Percentiles rank a stretch among this genome's conserved stretches.
Conservation (phyloP, 495 filamentous ascomycete genomes). For the Niebla homalea region DNA sequence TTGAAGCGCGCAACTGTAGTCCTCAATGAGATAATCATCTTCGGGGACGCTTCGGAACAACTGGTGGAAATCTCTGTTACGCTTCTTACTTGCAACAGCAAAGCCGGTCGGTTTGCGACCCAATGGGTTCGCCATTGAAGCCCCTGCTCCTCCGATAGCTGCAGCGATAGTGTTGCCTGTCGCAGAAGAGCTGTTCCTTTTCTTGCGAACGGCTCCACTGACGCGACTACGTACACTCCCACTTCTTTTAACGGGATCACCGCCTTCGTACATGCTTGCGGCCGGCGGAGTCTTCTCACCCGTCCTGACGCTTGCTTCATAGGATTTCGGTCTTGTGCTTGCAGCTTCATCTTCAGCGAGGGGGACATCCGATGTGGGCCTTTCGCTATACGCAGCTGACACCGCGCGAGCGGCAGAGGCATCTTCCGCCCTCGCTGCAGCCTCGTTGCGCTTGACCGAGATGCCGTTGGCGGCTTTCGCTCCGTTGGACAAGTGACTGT, state of each 20-base stretch:
- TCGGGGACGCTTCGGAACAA: conserved; percentile 94
- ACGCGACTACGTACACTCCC: conserved; percentile 75
- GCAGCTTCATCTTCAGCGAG: conserved; percentile 22
- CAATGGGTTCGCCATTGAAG: conserved; percentile 54
- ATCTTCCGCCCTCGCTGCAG: conserved; percentile 43
- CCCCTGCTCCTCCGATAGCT: conserved; percentile 49
- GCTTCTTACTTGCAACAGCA: conserved; percentile 87
- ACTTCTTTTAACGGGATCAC: conserved; percentile 50
- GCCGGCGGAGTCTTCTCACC: conserved; percentile 52
- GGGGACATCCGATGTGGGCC: conserved; percentile 23
- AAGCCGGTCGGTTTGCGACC: conserved; percentile 80
- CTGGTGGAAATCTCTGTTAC: conserved; percentile 88
- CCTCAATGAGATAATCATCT: conserved; percentile 95
- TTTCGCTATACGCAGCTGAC: conserved; percentile 46
- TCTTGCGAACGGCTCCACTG: conserved; percentile 43
- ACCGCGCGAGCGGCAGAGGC: conserved; percentile 44
- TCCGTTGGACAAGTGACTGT: conserved; percentile 30
- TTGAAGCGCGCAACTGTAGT: conserved; percentile 94
- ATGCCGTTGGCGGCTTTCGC: conserved; percentile 20
- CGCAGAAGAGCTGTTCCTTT: conserved; percentile 77
- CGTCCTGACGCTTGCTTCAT: conserved; percentile 22
- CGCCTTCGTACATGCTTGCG: conserved; percentile 56
- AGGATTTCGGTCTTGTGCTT: conserved; percentile 21
- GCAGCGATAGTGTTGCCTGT: conserved; percentile 60
- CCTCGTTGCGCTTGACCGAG: conserved; percentile 36